Percentiles rank a stretch among this genome's conserved stretches.
Conservation (phyloP, 2,329 filamentous ascomycete species). For the Chalaropsis thielavioides region DNA sequence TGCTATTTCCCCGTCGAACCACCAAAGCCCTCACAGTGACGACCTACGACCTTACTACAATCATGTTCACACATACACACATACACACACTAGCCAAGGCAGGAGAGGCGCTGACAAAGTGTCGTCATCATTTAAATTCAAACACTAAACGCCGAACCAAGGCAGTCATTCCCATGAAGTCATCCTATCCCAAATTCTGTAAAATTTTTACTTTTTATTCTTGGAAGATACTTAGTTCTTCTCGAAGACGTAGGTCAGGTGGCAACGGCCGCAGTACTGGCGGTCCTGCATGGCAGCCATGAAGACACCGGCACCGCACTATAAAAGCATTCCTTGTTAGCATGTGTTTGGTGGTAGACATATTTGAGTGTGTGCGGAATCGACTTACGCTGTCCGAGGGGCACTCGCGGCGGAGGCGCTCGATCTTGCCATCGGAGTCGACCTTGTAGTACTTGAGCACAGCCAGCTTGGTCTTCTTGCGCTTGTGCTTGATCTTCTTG, state of each 20-base stretch:
- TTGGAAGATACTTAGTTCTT: conserved; percentile 37
- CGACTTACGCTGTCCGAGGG: conserved; percentile 68
- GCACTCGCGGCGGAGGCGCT: conserved; percentile 97
- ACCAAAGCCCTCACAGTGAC: neutral
- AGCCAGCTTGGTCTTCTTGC: conserved; percentile 99
- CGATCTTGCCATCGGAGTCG: conserved; percentile 98
- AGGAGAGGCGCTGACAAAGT: conserved; percentile 13
- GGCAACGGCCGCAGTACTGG: conserved; percentile 80
- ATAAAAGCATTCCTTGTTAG: neutral
- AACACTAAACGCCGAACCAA: conserved; percentile 18
- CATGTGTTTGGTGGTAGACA: neutral
- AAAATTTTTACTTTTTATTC: conserved; percentile 18
- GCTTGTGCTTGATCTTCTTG: conserved; percentile 99
- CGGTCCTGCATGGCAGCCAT: conserved; percentile 99
- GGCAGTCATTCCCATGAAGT: conserved; percentile 19
- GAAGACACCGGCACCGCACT: conserved; percentile 99
- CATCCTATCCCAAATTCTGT: conserved; percentile 18
- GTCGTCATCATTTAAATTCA: conserved; percentile 17
- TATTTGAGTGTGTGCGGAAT: neutral
- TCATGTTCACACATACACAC: conserved; percentile 1
- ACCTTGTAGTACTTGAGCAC: conserved; percentile 99
- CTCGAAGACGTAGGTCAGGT: conserved; percentile 60
- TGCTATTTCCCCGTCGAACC: neutral
- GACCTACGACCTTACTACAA: neutral
- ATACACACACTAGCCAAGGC: neutral